Percentiles rank a stretch among this genome's conserved stretches.
These are phyloP conservation scores for Aureobasidium vineae DNA, from an alignment of 2,329 filamentous ascomycete species.

Conservation along the genomic window DNA sequence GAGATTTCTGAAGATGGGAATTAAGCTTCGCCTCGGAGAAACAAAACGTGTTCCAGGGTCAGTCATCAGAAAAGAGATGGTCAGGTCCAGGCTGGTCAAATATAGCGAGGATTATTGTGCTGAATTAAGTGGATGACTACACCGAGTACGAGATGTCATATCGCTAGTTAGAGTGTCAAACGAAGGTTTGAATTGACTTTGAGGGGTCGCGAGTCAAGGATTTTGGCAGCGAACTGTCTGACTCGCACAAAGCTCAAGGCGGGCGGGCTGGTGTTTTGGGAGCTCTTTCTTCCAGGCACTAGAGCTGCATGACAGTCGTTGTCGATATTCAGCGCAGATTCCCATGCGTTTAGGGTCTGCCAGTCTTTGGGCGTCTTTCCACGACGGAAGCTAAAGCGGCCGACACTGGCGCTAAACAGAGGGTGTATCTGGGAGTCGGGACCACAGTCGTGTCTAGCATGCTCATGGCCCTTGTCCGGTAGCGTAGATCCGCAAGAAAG, in stretches of 20 bases:
- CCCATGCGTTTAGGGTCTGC: not conserved
- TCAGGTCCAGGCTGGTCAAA: not conserved
- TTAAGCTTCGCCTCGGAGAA: conserved; percentile 16
- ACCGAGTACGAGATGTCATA: not conserved
- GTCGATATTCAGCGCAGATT: conserved; percentile 5
- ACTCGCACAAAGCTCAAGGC: conserved; percentile 26
- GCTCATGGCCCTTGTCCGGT: conserved; percentile 17
- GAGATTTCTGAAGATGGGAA: not conserved
- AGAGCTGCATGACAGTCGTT: conserved; percentile 25
- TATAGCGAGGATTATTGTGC: not conserved
- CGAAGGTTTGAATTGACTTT: conserved; percentile 15
- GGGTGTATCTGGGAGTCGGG: conserved; percentile 23
- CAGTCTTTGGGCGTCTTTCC: not conserved
- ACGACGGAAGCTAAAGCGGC: conserved; percentile 12
- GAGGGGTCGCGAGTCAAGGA: not conserved
- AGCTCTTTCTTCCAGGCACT: not conserved
- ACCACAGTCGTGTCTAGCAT: conserved; percentile 12
- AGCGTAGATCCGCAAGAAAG: conserved; percentile 19
- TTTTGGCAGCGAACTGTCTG: not conserved
- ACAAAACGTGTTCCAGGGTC: not conserved
- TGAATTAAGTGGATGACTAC: not conserved
- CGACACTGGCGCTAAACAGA: conserved; percentile 15
- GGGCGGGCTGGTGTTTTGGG: not conserved
- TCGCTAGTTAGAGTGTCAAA: not conserved
- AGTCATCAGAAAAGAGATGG: not conserved